These are phyloP conservation scores for Neodidymelliopsis sp. DNA, from an alignment of 2,329 filamentous ascomycete species.

Conservation along the genomic window DNA sequence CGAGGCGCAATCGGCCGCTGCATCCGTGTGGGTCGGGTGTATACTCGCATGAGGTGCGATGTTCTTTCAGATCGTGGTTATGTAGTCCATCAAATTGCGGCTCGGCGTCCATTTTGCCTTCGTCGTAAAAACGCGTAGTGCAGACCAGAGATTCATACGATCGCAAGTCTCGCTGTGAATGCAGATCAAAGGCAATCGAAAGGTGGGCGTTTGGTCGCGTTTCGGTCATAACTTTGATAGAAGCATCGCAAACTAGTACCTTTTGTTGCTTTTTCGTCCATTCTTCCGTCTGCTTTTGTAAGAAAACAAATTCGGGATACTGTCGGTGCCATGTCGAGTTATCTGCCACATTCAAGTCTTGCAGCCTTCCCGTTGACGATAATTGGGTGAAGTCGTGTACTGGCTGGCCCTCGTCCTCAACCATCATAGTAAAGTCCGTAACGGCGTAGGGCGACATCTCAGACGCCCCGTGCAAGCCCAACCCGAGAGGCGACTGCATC, in stretches of 20 bases:
- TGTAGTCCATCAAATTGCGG: slow-evolving; percentile 30
- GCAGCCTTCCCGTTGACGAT: slow-evolving; percentile 35
- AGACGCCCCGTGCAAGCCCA: slow-evolving; percentile 17
- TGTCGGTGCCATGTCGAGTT: slow-evolving; percentile 41
- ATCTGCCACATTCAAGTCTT: slow-evolving; percentile 44
- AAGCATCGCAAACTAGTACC: slow-evolving; percentile 52
- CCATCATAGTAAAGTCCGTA: slow-evolving; percentile 52
- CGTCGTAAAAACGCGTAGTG: slow-evolving; percentile 46
- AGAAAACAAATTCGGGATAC: slow-evolving; percentile 44
- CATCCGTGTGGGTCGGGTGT: slow-evolving; percentile 20
- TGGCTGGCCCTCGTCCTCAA: slow-evolving; percentile 45
- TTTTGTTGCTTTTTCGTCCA: slow-evolving; percentile 38
- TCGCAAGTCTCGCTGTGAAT: slow-evolving; percentile 43
- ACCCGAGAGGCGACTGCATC: slow-evolving; percentile 24
- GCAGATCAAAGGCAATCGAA: slow-evolving; percentile 43
- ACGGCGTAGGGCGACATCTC: slow-evolving; percentile 31
- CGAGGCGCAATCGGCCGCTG: slow-evolving; percentile 37
- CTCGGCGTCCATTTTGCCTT: slow-evolving; percentile 32
- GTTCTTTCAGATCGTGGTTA: slow-evolving; percentile 30
- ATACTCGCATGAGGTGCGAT: slow-evolving; percentile 32
- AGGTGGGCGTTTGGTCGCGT: slow-evolving; percentile 45
- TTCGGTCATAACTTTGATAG: slow-evolving; percentile 51
- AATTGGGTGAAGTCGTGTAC: slow-evolving; percentile 52
- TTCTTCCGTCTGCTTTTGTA: slow-evolving; percentile 26
- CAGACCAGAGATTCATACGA: slow-evolving; percentile 41